Evolutionary conservation across 2,329 filamentous ascomycete genomes (phyloP), one percentile per base, ranked within the genome.

Genomic region (Aspergillus neotritici): DNA sequence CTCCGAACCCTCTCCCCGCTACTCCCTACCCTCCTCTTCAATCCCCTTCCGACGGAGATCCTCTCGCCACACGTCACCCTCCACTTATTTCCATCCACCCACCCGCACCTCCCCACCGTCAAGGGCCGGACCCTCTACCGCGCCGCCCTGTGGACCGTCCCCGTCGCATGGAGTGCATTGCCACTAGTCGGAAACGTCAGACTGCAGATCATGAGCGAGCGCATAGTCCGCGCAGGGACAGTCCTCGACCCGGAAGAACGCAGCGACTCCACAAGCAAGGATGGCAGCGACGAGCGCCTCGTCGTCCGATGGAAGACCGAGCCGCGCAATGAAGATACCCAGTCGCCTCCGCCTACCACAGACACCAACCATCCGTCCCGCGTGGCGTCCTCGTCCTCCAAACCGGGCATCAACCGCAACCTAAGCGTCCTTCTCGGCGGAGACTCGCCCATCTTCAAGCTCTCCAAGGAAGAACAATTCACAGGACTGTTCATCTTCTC

Each of bases 401-500:
- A 55, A 28, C 54, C 57, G 15, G 59, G 61, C 10, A 63, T 59
- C 31, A 69, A 71, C 48, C 58, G 65, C 46, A 62, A 68, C 9
- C 57, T 72, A 3, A 69, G 64, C 40, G 60, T 64, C 31, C 58
- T 80, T 32, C 69, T 83, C 4, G 72, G 74, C 10, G 75, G 79
- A 39, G 72, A 77, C 13, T 66, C 74, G 53, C 67, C 67, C 3
- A 70, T 73, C 16, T 70, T 72, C 55, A 66, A 67, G 25, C 52
- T 70, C 5, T 77, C 79, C 43, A 77, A 79, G 38, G 78, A 79
- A 48, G 84, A 86, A 58, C 85, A 90, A 59, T 97, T 97, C 56
- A 87, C 83, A 1, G 93, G 93, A 0, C 68, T 97, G 9, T 98
- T 97, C 67, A 84, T 95, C 46, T 98, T 98, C 64, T 87, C 94